Evolutionary conservation across 2,329 filamentous ascomycete species (phyloP).

Genomic region (Epichloe hybrida): DNA sequence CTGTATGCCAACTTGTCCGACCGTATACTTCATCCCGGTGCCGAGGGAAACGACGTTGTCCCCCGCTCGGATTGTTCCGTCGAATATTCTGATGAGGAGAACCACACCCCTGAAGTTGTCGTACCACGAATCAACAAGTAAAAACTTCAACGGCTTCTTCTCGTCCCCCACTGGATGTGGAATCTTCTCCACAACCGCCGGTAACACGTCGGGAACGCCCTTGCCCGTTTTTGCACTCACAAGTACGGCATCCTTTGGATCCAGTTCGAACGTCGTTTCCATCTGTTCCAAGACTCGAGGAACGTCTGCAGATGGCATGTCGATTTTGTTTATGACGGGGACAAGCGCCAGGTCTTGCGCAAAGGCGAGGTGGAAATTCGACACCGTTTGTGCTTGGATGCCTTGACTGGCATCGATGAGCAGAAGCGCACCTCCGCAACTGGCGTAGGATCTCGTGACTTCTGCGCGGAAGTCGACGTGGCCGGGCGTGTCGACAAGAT

Average conservation of each 20-base stretch:
- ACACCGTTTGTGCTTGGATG: constrained; percentile 93
- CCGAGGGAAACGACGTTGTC: constrained; percentile 80
- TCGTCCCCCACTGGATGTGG: constrained; percentile 66
- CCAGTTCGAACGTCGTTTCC: constrained; percentile 73
- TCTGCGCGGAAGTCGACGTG: constrained; percentile 97
- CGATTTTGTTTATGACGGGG: constrained; percentile 93
- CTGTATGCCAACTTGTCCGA: constrained; percentile 95
- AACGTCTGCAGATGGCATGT: constrained; percentile 81
- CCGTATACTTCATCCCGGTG: constrained; percentile 78
- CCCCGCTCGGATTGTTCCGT: constrained; percentile 69
- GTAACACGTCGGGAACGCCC: constrained; percentile 73
- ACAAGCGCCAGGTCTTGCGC: constrained; percentile 76
- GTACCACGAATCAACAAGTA: constrained; percentile 97
- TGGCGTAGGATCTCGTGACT: constrained; percentile 89
- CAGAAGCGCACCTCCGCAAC: constrained; percentile 82
- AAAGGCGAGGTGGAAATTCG: constrained; percentile 97
- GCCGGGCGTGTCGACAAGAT: constrained; percentile 91
- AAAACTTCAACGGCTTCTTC: constrained; percentile 60
- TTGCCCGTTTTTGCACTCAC: constrained; percentile 91
- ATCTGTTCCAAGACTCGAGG: constrained; percentile 77
- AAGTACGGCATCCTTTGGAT: constrained; percentile 52
- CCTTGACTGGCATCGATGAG: constrained; percentile 95
- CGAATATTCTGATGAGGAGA: constrained; percentile 79
- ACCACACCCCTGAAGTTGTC: constrained; percentile 92
- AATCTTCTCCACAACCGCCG: constrained; percentile 72